phyloP scores from a whole-genome alignment of 2,329 filamentous ascomycete genomes.

The Fusarium haematococcum region DNA sequence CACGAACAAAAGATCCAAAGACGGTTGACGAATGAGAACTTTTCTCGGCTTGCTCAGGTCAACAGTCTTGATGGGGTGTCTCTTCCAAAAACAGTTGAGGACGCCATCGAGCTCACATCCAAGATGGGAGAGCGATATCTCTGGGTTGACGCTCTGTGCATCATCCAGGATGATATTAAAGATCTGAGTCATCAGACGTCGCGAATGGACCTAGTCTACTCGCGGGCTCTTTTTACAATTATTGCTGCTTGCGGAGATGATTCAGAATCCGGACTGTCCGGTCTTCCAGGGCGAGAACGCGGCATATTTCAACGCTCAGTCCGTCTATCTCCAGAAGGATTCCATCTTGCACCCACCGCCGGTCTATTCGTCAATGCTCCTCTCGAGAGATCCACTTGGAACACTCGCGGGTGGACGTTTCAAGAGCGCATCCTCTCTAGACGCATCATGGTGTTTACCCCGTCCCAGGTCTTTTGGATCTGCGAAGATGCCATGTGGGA shows the following conservation, averaged over 20 bases:
- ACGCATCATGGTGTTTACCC: slow-evolving; percentile 17
- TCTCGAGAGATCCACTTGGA: background rate
- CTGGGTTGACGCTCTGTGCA: slow-evolving; percentile 34
- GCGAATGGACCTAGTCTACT: slow-evolving; percentile 27
- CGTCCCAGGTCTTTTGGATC: slow-evolving; percentile 20
- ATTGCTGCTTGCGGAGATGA: background rate
- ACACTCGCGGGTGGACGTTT: slow-evolving; percentile 21
- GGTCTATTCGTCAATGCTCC: slow-evolving; percentile 2
- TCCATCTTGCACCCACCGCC: background rate
- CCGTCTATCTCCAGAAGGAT: background rate
- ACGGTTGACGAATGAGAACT: slow-evolving; percentile 2
- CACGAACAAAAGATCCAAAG: background rate
- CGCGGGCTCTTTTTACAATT: slow-evolving; percentile 6
- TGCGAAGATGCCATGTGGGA: slow-evolving; percentile 21
- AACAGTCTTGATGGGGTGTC: background rate
- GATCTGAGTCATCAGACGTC: slow-evolving; percentile 2
- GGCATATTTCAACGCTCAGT: background rate
- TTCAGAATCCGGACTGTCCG: background rate
- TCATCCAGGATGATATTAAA: slow-evolving; percentile 21
- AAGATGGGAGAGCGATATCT: slow-evolving; percentile 10
- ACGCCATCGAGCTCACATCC: slow-evolving; percentile 8
- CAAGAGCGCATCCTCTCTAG: slow-evolving; percentile 20
- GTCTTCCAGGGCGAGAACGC: background rate
- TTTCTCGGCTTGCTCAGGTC: background rate
- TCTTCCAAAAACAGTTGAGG: slow-evolving; percentile 12